phyloP scores from a whole-genome alignment of 257 asterid genomes.

The Asclepias syriaca region DNA sequence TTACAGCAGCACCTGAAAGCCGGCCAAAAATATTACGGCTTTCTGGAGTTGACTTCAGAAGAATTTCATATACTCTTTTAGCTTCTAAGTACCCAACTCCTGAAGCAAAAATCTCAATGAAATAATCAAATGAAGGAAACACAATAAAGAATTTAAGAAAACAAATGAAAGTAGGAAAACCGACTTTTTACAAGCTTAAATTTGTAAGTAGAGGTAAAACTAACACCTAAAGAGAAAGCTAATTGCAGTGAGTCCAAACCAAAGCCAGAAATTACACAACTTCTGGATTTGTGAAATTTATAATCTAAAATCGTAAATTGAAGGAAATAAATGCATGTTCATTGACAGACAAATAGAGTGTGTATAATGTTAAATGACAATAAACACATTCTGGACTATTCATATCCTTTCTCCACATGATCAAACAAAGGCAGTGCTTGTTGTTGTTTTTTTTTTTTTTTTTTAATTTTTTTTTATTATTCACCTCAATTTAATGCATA shows the following conservation, averaged over 20 bases:
- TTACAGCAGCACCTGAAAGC: conserved; percentile 99
- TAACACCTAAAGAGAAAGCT: background rate
- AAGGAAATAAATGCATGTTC: background rate
- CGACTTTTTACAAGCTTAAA: background rate
- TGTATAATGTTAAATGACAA: background rate
- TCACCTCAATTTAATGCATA: background rate
- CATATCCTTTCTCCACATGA: background rate
- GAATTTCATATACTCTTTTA: conserved; percentile 68
- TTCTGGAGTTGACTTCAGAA: conserved; percentile 69
- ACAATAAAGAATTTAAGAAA: background rate
- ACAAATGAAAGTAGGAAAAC: background rate
- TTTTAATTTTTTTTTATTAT: too few relatives aligned
- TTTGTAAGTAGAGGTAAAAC: background rate
- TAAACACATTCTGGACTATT: background rate
- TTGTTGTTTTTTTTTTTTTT: too few relatives aligned
- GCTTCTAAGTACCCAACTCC: conserved; percentile 88
- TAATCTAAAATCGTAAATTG: background rate
- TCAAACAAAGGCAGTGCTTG: background rate
- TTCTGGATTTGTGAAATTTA: background rate
- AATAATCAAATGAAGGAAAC: conserved; percentile 2
- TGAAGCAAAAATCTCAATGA: conserved; percentile 26
- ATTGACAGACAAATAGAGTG: background rate
- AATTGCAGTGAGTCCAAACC: background rate
- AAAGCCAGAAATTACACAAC: background rate
- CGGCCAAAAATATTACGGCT: conserved; percentile 97